Base-by-base conservation (phyloP, 345 rosid genomes). In the Gynandropsis gynandra region DNA sequence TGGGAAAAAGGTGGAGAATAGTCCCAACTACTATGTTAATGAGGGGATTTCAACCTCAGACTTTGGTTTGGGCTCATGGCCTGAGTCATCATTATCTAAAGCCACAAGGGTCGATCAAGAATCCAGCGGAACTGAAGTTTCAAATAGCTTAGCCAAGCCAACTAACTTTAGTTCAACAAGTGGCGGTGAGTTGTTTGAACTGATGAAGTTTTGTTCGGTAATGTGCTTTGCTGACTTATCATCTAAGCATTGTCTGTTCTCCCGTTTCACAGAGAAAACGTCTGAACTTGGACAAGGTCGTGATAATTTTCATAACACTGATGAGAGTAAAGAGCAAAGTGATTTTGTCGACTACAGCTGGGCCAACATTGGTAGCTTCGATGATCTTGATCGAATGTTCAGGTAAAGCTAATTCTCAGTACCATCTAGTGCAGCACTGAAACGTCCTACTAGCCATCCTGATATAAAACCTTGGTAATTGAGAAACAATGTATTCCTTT, bases 361-460 rank as follows among this genome's bases (percentile, higher is more conserved):
- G 98, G 97, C 69, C 58, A 80, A 73, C 73, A 81, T 92, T 55
- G 86, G 97, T 75, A 85, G 97, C 69, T 92, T 92, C 71, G 98
- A 85, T 69, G 98, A 87, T 71, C 87, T 87, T 59, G 88, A 87
- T 67, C 84, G 60, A 61, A 82, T 92, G 53, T 82, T 92, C 70
- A 87, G 98, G 98, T 92, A 79, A 84, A 61, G 52, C 64, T 62
- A 52, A 17, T 35, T 58, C 50, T 37, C 61, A 42, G 40, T 38
- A n/a, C 43, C 9, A 14, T 31, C 51, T 29, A 37, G 59, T 29
- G 31, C 29, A 16, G 58, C 18, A 1, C 44, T 50, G 38, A 42
- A 19, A 24, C 4, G 29, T 24, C 29, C 29, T 24, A 24, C 29
- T 24, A 24, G 29, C 4, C 5, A 24, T 24, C 29, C 29, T 2